Percentiles rank a stretch among this genome's conserved stretches.
Conservation (phyloP, 331 rosid species). For the Rhamnella rubrinervis region DNA sequence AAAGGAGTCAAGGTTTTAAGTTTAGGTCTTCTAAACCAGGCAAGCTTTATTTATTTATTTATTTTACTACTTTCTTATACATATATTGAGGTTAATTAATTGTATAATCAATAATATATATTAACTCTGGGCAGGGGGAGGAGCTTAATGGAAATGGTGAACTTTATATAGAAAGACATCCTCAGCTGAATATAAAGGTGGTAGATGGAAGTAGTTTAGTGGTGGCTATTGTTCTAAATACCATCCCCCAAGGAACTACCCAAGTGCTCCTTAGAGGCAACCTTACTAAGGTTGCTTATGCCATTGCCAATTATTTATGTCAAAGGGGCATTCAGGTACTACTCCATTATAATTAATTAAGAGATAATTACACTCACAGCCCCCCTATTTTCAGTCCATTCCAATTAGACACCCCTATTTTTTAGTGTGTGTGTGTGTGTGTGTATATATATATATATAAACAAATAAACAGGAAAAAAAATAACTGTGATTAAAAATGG, state of each 20-base stretch:
- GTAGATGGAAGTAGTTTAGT: conserved; percentile 80
- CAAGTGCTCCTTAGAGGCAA: conserved; percentile 65
- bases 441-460: too few species aligned
- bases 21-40: conserved; percentile 68
- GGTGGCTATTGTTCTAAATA: conserved; percentile 59
- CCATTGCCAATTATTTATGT: conserved; percentile 53
- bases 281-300: conserved; percentile 64
- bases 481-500: neutral
- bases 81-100: neutral
- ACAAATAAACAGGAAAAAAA: neutral
- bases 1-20: conserved; percentile 63
- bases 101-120: too few species aligned
- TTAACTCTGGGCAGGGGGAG: conserved; percentile 36
- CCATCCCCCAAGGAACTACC: conserved; percentile 61
- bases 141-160: conserved; percentile 66
- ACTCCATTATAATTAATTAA: too few species aligned
- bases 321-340: conserved; percentile 58
- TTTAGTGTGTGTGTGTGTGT: too few species aligned
- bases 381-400: too few species aligned
- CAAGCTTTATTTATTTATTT: conserved; percentile 1
- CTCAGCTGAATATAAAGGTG: conserved; percentile 55
- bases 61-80: neutral
- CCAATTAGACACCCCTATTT: too few species aligned
- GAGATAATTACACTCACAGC: too few species aligned
- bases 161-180: conserved; percentile 46